A percentile compares a stretch with the other conserved stretches of the same genome.
These are phyloP conservation scores for Monosporascus sp. DNA, from an alignment of 2,329 filamentous ascomycete genomes.

Conservation along the genomic window DNA sequence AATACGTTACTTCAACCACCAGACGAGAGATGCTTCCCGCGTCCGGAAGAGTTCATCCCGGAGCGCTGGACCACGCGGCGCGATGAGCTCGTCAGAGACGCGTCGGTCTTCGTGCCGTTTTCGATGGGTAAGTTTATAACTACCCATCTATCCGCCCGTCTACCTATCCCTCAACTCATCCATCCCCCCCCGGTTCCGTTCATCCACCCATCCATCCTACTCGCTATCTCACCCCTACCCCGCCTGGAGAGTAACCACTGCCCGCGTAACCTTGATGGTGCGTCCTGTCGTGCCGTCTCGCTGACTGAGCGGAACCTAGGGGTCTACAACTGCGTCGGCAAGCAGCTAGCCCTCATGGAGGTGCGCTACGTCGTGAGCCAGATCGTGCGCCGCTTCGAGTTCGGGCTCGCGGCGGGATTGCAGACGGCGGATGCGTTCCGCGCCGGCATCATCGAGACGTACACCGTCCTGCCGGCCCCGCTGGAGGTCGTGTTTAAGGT, in stretches of 20 bases:
- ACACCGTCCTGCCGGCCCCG: neutral
- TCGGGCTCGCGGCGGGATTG: neutral
- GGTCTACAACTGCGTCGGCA: conserved; percentile 29
- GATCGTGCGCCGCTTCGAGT: conserved; percentile 4
- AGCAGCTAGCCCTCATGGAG: conserved; percentile 31
- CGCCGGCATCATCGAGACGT: neutral
- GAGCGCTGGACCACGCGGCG: conserved; percentile 15
- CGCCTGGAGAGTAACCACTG: neutral
- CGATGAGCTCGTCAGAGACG: conserved; percentile 15
- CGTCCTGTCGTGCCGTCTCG: no score
- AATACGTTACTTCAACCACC: neutral
- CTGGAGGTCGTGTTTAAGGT: neutral
- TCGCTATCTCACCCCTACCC: no score
- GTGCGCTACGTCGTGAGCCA: neutral
- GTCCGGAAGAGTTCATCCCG: conserved; percentile 19
- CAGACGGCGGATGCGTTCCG: neutral
- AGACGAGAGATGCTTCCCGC: conserved; percentile 14
- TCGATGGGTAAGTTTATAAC: conserved; percentile 13
- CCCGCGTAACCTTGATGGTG: no score
- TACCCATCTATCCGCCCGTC: no score
- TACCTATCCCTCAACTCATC: no score
- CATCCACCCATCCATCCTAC: no score
- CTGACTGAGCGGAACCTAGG: neutral
- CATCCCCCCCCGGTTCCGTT: neutral
- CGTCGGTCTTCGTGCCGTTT: conserved; percentile 21